Evolutionary conservation across 2,329 filamentous ascomycete species (phyloP).

Genomic region (Exophiala xenobiotica): DNA sequence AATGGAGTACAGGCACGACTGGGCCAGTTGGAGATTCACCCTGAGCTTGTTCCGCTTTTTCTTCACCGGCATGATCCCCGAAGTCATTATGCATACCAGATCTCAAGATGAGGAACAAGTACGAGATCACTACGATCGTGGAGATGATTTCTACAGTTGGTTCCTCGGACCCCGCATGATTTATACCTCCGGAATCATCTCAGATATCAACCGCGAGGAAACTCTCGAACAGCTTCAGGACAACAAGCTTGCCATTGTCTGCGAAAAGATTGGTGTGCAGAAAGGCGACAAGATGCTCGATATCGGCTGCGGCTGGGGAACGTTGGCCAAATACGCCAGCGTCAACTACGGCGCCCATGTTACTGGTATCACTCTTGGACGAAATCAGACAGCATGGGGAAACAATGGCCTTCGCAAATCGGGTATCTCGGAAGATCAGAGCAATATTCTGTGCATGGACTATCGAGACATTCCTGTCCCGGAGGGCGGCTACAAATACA

Average conservation of each 20-base stretch:
- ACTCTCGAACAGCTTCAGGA: slow-evolving; percentile 92
- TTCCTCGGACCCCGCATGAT: slow-evolving; percentile 98
- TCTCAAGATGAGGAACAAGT: slow-evolving; percentile 97
- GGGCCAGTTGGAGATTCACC: slow-evolving; percentile 93
- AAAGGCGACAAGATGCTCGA: slow-evolving; percentile 81
- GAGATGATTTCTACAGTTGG: slow-evolving; percentile 98
- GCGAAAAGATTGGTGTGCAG: slow-evolving; percentile 88
- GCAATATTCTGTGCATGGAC: slow-evolving; percentile 90
- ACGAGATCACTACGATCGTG: slow-evolving; percentile 87
- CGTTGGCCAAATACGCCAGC: slow-evolving; percentile 87
- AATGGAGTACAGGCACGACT: slow-evolving; percentile 93
- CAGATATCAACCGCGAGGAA: slow-evolving; percentile 83
- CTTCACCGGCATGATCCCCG: slow-evolving; percentile 80
- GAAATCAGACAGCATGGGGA: slow-evolving; percentile 96
- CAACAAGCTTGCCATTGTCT: slow-evolving; percentile 93
- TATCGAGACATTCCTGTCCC: slow-evolving; percentile 90
- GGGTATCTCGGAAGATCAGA: slow-evolving; percentile 82
- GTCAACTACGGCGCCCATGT: slow-evolving; percentile 84
- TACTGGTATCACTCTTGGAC: slow-evolving; percentile 88
- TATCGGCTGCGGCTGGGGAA: slow-evolving; percentile 98
- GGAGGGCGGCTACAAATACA: slow-evolving; percentile 81
- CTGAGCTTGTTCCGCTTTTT: slow-evolving; percentile 82
- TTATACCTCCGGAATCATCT: slow-evolving; percentile 94
- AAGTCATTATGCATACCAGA: slow-evolving; percentile 88
- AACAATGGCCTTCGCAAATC: slow-evolving; percentile 82